phyloP scores from a whole-genome alignment of 2,329 filamentous ascomycete genomes.

The Sarocladium oryzae region DNA sequence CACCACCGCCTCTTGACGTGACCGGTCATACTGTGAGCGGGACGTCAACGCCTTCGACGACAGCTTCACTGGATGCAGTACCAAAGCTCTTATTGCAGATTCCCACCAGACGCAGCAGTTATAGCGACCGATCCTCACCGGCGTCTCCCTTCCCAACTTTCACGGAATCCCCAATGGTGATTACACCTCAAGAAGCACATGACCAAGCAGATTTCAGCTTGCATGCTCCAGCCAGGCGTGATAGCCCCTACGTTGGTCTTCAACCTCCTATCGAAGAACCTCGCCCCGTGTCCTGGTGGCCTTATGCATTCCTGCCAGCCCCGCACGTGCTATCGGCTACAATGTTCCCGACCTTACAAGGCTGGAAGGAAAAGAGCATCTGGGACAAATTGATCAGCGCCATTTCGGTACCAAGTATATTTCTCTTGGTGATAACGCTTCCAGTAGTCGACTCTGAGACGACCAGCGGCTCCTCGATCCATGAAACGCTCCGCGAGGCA shows the following conservation, averaged over 20 bases:
- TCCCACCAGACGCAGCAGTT: slow-evolving; percentile 34
- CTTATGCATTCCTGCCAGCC: slow-evolving; percentile 64
- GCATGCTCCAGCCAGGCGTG: slow-evolving; percentile 34
- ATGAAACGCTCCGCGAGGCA: slow-evolving; percentile 23
- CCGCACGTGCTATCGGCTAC: slow-evolving; percentile 66
- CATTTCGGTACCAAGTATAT: slow-evolving; percentile 82
- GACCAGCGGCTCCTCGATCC: slow-evolving; percentile 34
- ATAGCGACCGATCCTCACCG: slow-evolving; percentile 40
- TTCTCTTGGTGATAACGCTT: slow-evolving; percentile 81
- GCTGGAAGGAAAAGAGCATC: slow-evolving; percentile 75
- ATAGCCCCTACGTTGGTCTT: slow-evolving; percentile 40
- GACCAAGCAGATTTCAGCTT: slow-evolving; percentile 50
- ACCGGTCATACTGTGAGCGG: background rate
- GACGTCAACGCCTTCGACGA: slow-evolving; percentile 1
- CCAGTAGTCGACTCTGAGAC: slow-evolving; percentile 77
- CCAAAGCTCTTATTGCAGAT: slow-evolving; percentile 38
- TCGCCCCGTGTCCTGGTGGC: slow-evolving; percentile 69
- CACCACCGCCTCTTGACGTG: slow-evolving; percentile 28
- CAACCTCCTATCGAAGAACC: slow-evolving; percentile 30
- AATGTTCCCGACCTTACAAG: slow-evolving; percentile 79
- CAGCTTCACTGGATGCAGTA: background rate
- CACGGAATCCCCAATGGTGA: slow-evolving; percentile 47
- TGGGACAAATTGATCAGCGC: slow-evolving; percentile 78
- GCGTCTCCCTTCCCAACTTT: slow-evolving; percentile 63
- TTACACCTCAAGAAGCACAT: slow-evolving; percentile 34